phyloP scores from a whole-genome alignment of 441 rosid species.

The Pelargonium cotyledonis region DNA sequence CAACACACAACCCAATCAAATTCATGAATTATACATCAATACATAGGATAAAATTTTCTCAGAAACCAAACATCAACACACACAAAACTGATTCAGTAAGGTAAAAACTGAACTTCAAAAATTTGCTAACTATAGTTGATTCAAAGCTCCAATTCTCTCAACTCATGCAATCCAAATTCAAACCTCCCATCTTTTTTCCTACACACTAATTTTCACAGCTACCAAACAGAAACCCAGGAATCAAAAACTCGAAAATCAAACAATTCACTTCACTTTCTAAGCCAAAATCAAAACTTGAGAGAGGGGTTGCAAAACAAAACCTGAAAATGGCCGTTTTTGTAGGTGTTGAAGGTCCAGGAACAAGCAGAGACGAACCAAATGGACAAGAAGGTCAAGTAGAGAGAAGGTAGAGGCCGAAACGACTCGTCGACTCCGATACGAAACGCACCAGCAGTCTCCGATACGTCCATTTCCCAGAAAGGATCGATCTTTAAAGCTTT shows the following conservation, averaged over 20 bases:
- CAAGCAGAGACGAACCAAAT: conserved; percentile 76
- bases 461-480: conserved; percentile 29
- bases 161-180: background rate
- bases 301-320: background rate
- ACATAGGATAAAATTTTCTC: background rate
- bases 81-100: background rate
- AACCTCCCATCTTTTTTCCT: background rate
- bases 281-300: background rate
- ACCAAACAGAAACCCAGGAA: conserved; percentile 12
- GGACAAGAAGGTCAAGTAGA: conserved; percentile 55
- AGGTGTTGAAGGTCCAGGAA: conserved; percentile 80
- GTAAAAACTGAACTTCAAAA: background rate
- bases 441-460: conserved; percentile 24
- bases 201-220: background rate
- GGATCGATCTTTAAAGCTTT: background rate
- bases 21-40: background rate
- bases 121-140: too few species aligned
- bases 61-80: background rate
- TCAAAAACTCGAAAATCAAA: conserved; percentile 4
- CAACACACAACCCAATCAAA: background rate
- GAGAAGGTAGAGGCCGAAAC: conserved; percentile 66
- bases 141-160: too few species aligned
- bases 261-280: background rate
- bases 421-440: conserved; percentile 49
- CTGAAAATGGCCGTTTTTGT: conserved; percentile 70